These are phyloP conservation scores for Cladosporium phlei DNA, from an alignment of 2,329 filamentous ascomycete genomes.

Conservation along the genomic window DNA sequence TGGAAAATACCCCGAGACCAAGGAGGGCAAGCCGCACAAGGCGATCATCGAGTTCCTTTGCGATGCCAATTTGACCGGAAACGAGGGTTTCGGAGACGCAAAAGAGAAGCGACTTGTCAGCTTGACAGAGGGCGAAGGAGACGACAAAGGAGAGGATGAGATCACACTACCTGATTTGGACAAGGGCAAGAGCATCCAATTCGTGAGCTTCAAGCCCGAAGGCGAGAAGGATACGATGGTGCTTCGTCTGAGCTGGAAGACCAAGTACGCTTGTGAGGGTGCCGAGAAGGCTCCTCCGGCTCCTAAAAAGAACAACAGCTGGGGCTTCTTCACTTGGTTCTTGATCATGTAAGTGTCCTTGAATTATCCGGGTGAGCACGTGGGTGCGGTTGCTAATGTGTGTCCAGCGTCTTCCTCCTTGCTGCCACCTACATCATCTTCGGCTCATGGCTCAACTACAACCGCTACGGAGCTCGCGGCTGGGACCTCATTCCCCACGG, in stretches of 20 bases:
- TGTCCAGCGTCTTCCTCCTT: slow-evolving; percentile 69
- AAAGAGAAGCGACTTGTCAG: slow-evolving; percentile 40
- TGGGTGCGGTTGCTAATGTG: slow-evolving; percentile 9
- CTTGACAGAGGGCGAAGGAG: slow-evolving; percentile 22
- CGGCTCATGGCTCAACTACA: slow-evolving; percentile 98
- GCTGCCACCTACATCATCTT: slow-evolving; percentile 92
- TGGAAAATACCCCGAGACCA: slow-evolving; percentile 48
- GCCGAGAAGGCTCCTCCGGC: slow-evolving; percentile 37
- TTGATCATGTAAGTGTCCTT: slow-evolving; percentile 78
- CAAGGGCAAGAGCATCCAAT: slow-evolving; percentile 62
- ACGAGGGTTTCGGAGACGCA: slow-evolving; percentile 63
- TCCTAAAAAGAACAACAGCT: slow-evolving; percentile 52
- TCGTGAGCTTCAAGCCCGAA: slow-evolving; percentile 65
- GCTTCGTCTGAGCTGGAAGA: slow-evolving; percentile 76
- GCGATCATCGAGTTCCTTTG: slow-evolving; percentile 85
- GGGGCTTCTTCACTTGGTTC: slow-evolving; percentile 98
- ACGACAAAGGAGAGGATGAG: slow-evolving; percentile 33
- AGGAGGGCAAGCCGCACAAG: slow-evolving; percentile 55
- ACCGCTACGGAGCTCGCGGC: slow-evolving; percentile 86
- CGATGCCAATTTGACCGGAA: slow-evolving; percentile 64
- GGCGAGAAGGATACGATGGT: slow-evolving; percentile 56
- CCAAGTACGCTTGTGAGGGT: slow-evolving; percentile 76
- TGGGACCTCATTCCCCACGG: slow-evolving; percentile 93
- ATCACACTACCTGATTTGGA: slow-evolving; percentile 39
- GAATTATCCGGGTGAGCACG: too few relatives aligned